Base-by-base conservation (phyloP, 768 basidiomycete genomes). In the Termitomyces eurrhizus region DNA sequence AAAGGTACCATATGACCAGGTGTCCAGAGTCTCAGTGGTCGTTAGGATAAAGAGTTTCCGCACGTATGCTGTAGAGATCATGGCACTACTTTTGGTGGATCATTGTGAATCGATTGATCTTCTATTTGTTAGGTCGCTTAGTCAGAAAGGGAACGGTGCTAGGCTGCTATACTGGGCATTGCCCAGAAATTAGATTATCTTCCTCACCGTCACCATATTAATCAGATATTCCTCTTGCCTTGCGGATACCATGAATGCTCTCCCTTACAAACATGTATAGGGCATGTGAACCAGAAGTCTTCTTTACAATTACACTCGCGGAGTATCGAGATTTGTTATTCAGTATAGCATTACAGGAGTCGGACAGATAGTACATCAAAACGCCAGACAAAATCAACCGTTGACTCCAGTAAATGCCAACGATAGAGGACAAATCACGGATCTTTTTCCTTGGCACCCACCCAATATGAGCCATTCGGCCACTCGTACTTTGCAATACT, bases 391-490 rank as follows among this genome's bases (percentile, higher is more conserved):
- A 42, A n/a, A 42, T 11, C 16, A 29, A 29, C 29, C 29, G 29
- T 29, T 29, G 37, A 54, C 24, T 36, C 50, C 32, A n/a, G 35
- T 5, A 24, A 9, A 7, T 24, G 41, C 7, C 18, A n/a, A 7
- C 41, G 14, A 48, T 8, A 13, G 13, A 14, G 21, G 7, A 45
- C 4, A 48, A 58, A 58, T 52, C 35, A 61, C 11, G 33, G 42
- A 32, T 44, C 41, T 32, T 11, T 56, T 46, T 61, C 55, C 37
- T n/a, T 66, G 29, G 53, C 60, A 29, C 77, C 73, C 52, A 73
- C 75, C 93, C 93, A 95, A 73, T 94, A 94, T 6, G 83, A 78
- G 5, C 95, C 95, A 65, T 84, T 78, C 7, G 95, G 95, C 86
- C 86, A 98, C 68, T 91, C 86, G 70, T 82, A 98, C 67, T 90